These are phyloP conservation scores for Parastagonospora nodorum DNA, from an alignment of 2,329 filamentous ascomycete genomes.

Conservation along the genomic window DNA sequence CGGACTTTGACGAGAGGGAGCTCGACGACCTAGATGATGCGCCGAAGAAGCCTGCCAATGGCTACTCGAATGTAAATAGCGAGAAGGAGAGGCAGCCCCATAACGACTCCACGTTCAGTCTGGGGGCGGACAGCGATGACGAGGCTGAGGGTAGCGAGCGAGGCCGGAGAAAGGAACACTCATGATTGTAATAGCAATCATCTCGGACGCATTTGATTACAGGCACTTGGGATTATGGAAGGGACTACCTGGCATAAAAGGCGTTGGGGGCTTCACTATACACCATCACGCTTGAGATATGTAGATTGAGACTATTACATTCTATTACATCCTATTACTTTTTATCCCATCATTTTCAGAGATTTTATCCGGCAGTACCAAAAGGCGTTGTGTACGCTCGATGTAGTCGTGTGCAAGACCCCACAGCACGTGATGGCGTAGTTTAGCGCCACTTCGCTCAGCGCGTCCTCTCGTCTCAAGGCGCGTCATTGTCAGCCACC, in stretches of 20 bases:
- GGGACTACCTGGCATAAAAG: constrained; percentile 14
- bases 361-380: too few species aligned
- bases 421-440: constrained; percentile 12
- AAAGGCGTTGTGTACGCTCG: neutral
- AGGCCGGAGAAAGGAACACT: constrained; percentile 38
- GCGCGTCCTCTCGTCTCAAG: constrained; percentile 26
- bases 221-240: constrained; percentile 3
- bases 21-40: constrained; percentile 58
- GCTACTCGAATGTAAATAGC: constrained; percentile 24
- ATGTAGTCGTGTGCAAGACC: neutral
- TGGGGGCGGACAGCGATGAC: constrained; percentile 54
- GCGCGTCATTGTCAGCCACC: constrained; percentile 40
- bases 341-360: neutral
- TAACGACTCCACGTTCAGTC: constrained; percentile 52
- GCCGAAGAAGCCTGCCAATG: constrained; percentile 29
- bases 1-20: constrained; percentile 66
- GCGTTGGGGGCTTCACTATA: constrained; percentile 9
- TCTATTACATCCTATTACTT: neutral
- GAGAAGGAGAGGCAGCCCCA: constrained; percentile 38
- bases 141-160: constrained; percentile 40
- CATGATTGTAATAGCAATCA: constrained; percentile 5
- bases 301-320: neutral
- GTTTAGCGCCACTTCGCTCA: constrained; percentile 12
- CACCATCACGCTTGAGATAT: neutral
- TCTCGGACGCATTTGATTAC: neutral